Conservation (phyloP, 129 eudicot genomes). For the Gnaphalium uliginosum region DNA sequence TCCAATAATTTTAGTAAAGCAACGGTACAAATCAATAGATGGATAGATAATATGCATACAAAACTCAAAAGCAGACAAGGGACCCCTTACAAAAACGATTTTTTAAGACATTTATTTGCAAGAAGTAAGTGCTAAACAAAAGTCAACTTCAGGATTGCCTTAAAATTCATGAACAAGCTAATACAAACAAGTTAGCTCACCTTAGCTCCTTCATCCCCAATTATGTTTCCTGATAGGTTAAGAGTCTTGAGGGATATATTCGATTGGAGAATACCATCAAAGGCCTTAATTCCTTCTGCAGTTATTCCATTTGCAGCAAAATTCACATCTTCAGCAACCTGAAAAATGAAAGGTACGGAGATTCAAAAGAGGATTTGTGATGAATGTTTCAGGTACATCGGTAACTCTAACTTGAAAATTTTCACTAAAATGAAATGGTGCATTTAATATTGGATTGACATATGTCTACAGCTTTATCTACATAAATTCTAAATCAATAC, state of each 20-base stretch:
- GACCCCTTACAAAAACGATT: background rate
- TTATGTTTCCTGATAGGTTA: constrained; percentile 80
- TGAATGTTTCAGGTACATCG: background rate
- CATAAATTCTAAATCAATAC: background rate
- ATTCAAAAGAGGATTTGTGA: background rate
- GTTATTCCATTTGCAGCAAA: constrained; percentile 93
- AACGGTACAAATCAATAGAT: background rate
- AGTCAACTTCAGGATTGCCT: background rate
- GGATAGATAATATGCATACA: background rate
- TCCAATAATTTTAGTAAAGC: background rate
- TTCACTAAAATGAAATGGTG: background rate
- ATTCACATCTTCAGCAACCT: constrained; percentile 86
- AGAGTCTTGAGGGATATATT: constrained; percentile 69
- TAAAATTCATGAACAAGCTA: background rate
- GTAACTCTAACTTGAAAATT: background rate
- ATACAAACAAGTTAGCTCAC: constrained; percentile 37
- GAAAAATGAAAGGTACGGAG: constrained; percentile 28
- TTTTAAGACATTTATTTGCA: background rate
- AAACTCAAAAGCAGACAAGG: constrained; percentile 10
- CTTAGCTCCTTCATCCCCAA: constrained; percentile 97
- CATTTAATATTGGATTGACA: background rate
- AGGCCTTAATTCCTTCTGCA: constrained; percentile 80
- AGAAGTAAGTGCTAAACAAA: background rate
- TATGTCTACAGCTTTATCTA: background rate
- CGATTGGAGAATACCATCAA: constrained; percentile 89